These are phyloP conservation scores for Nigrospora osmanthi DNA, from an alignment of 2,329 filamentous ascomycete genomes.

Conservation along the genomic window DNA sequence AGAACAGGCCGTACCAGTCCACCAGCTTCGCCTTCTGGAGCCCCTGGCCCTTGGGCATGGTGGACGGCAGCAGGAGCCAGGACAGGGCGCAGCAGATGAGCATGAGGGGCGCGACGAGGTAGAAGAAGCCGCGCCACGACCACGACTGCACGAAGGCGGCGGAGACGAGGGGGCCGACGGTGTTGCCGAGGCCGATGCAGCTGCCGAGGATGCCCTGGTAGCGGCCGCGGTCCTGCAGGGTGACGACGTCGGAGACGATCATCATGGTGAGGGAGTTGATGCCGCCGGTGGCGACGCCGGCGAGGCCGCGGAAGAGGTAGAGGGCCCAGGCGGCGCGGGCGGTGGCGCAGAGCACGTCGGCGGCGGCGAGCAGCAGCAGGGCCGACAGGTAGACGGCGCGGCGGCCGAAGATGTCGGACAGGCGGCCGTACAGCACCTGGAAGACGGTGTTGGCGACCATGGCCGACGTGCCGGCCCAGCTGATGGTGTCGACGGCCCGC, in stretches of 20 bases:
- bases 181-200: slow-evolving; percentile 12
- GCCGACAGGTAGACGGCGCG: neutral
- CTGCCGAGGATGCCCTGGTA: slow-evolving; percentile 22
- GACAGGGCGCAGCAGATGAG: slow-evolving; percentile 2
- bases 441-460: slow-evolving; percentile 1
- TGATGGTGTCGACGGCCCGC: neutral
- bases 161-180: slow-evolving; percentile 16
- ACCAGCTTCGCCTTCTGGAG: slow-evolving; percentile 4
- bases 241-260: slow-evolving; percentile 25
- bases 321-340: slow-evolving; percentile 14
- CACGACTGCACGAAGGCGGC: slow-evolving; percentile 3
- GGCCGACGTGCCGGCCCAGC: neutral
- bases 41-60: neutral
- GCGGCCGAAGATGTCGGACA: slow-evolving; percentile 3
- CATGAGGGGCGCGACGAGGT: slow-evolving; percentile 8
- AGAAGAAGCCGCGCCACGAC: slow-evolving; percentile 15
- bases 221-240: slow-evolving; percentile 24
- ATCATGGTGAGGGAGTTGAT: slow-evolving; percentile 23
- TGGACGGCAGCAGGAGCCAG: slow-evolving; percentile 6
- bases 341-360: slow-evolving; percentile 14
- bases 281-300: slow-evolving; percentile 17
- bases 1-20: slow-evolving; percentile 2
- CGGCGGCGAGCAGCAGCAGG: neutral
- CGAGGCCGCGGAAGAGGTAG: slow-evolving; percentile 20
- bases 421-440: slow-evolving; percentile 1